Conservation (phyloP, 2,329 filamentous ascomycete genomes). For the Apiospora koreana region DNA sequence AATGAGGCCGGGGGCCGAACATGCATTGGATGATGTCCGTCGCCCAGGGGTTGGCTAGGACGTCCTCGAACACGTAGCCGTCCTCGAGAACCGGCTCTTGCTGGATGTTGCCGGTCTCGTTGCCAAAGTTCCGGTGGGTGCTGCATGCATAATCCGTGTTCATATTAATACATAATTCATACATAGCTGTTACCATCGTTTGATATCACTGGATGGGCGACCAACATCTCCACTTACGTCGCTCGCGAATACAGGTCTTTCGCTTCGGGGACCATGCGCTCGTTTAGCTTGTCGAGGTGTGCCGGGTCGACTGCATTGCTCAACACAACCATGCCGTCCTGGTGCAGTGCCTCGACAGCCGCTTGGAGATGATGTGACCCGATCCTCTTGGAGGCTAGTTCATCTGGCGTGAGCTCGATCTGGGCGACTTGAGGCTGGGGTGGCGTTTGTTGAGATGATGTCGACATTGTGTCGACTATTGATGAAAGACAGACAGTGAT, state of each 20-base stretch:
- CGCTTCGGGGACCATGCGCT: constrained; percentile 37
- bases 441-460: not conserved
- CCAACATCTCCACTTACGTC: not conserved
- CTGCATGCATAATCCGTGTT: not conserved
- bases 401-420: constrained; percentile 12
- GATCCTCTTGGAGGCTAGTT: constrained; percentile 21
- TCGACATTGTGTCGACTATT: not conserved
- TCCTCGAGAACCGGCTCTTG: constrained; percentile 23
- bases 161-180: not conserved
- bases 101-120: constrained; percentile 24
- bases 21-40: constrained; percentile 35
- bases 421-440: not conserved
- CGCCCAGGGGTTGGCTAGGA: constrained; percentile 34
- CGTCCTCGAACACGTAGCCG: constrained; percentile 22
- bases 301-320: constrained; percentile 35
- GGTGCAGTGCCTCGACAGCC: constrained; percentile 36
- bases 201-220: not conserved
- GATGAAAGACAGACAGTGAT: not conserved
- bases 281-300: constrained; percentile 35
- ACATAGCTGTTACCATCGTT: no score
- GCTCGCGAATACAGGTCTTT: constrained; percentile 25
- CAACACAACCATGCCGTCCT: constrained; percentile 38
- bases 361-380: constrained; percentile 31
- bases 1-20: constrained; percentile 36
- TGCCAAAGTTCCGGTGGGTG: constrained; percentile 25